Base-by-base conservation (phyloP, 2,329 filamentous ascomycete species). In the Cladophialophora exuberans region DNA sequence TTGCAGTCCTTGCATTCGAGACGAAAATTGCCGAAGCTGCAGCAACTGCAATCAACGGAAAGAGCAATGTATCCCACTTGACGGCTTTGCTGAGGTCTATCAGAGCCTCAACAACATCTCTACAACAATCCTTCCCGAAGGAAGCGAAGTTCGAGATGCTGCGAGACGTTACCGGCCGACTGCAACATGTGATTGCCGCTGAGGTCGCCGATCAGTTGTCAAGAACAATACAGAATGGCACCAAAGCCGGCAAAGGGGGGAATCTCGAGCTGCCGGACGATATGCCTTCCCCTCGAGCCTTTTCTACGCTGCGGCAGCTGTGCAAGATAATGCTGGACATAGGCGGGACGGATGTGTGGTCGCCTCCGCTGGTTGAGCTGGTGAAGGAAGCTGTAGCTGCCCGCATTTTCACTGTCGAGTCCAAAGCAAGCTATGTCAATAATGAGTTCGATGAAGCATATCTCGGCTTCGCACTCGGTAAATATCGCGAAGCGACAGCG, bases 291-390 rank as follows among this genome's bases (percentile, higher is more conserved):
- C 63, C 63, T 2, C 44, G 43, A 31, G 31, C 58, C 5, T 59
- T 65, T 22, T 49, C 45, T n/a, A 46, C 56, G 6, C 41, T 65
- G 45, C 60, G 58, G 33, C 23, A 33, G 13, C 44, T 64, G 13
- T 62, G 60, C 45, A 47, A 43, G 11, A 54, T 59, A n/a, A 64
- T 65, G 63, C 26, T 51, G n/a, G 60, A 62, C 6, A 52, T 62
- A 20, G 61, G 62, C 38, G 60, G 58, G 13, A 56, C 51, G 1
- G 63, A 65, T 39, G 15, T 64, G 4, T 65, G 63, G 63, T 62
- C 55, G 9, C 28, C 42, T n/a, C 33, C 56, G 33, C 54, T 56
- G 11, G 54, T 61, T 11, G 26, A n/a, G 11, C 20, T 54, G 36
- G 36, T 62, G 10, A 61, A 61, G 33, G 46, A 53, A 15, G 43